Evolutionary conservation across 768 basidiomycete genomes (phyloP).

Genomic region (Naematelia aurantialba): DNA sequence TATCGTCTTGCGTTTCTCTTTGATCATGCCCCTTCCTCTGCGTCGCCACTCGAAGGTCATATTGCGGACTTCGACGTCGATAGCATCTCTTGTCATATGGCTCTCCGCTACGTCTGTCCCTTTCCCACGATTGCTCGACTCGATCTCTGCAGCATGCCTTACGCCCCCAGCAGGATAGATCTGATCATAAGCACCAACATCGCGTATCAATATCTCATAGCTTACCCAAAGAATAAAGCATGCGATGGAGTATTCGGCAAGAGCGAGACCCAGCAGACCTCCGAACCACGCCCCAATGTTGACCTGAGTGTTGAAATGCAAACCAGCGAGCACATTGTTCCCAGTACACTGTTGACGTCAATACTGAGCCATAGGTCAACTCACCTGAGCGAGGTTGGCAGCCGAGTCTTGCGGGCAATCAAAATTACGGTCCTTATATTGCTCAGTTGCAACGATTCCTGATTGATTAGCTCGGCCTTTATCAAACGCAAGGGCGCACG

Average conservation of each 20-base stretch:
- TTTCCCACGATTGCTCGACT: constrained; percentile 37
- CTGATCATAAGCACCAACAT: constrained; percentile 4
- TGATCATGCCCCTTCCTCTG: constrained; percentile 18
- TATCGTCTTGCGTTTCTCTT: constrained; percentile 41
- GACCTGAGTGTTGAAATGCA: constrained; percentile 42
- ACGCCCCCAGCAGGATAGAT: constrained; percentile 27
- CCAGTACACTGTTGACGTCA: constrained; percentile 48
- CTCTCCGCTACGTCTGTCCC: constrained; percentile 36
- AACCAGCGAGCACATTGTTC: constrained; percentile 50
- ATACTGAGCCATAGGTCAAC: background rate
- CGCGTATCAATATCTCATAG: constrained; percentile 7
- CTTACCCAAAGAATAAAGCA: constrained; percentile 46
- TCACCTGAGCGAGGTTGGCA: constrained; percentile 29
- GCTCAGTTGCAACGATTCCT: constrained; percentile 50
- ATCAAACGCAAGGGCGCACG: constrained; percentile 19
- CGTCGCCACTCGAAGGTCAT: constrained; percentile 30
- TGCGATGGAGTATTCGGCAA: constrained; percentile 46
- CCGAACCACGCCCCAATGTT: constrained; percentile 41
- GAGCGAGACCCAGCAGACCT: constrained; percentile 42
- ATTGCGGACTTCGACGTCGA: constrained; percentile 47
- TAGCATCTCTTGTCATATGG: constrained; percentile 41
- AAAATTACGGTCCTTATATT: constrained; percentile 51
- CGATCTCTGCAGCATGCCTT: constrained; percentile 44
- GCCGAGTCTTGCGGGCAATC: constrained; percentile 39
- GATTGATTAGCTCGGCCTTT: background rate